phyloP scores from a whole-genome alignment of 371 early-diverging fungal species.

The Haplosporangium sp. region DNA sequence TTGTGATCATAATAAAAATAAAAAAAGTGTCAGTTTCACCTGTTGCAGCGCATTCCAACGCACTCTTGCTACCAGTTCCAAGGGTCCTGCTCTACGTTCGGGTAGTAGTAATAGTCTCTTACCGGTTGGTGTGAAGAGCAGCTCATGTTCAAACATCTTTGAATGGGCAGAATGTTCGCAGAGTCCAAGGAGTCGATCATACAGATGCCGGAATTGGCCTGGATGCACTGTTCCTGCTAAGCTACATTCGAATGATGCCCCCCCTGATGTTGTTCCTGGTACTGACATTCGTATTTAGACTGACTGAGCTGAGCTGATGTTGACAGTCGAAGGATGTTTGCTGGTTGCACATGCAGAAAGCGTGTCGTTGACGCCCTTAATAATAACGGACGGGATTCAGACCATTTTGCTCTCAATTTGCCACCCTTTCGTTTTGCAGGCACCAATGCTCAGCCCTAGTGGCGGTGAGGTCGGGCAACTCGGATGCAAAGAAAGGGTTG shows the following conservation, averaged over 20 bases:
- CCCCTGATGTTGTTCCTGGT: conserved; percentile 45
- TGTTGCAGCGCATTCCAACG: background rate
- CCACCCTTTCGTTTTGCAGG: no score
- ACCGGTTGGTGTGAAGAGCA: conserved; percentile 44
- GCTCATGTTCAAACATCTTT: conserved; percentile 52
- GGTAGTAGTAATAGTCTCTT: background rate
- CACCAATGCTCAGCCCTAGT: no score
- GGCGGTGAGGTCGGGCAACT: no score
- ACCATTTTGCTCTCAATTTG: no score
- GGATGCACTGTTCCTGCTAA: conserved; percentile 38
- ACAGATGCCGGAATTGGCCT: conserved; percentile 49
- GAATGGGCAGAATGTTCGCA: conserved; percentile 51
- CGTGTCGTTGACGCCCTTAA: background rate
- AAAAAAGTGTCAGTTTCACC: background rate
- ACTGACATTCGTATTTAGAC: conserved; percentile 25
- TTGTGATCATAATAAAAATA: background rate
- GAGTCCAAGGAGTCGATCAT: conserved; percentile 49
- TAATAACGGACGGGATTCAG: no score
- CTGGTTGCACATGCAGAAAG: background rate
- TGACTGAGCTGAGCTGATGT: background rate
- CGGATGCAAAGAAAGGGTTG: no score
- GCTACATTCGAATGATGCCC: conserved; percentile 56
- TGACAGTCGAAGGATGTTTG: background rate
- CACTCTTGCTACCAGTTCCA: background rate
- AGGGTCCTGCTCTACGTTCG: no score